Percentiles rank a stretch among this genome's conserved stretches.
phyloP scores from a whole-genome alignment of 2,329 filamentous ascomycete genomes.

The Trichothecium roseum region DNA sequence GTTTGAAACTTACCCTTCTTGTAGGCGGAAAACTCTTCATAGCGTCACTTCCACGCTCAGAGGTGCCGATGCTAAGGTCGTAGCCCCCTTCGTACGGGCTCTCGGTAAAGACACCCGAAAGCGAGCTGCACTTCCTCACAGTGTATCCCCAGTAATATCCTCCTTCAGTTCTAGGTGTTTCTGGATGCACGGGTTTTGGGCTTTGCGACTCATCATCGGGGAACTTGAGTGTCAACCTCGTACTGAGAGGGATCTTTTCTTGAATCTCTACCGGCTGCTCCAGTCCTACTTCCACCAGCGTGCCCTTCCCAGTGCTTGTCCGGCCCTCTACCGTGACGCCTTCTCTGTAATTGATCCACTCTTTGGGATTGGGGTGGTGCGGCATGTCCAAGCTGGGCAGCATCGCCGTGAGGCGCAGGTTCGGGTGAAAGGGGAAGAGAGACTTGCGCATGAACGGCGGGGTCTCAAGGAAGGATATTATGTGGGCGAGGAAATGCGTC shows the following conservation, averaged over 20 bases:
- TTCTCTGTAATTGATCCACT: conserved; percentile 73
- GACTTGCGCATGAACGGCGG: conserved; percentile 70
- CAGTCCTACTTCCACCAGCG: conserved; percentile 48
- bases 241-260: conserved; percentile 55
- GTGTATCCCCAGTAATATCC: conserved; percentile 85
- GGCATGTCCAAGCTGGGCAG: conserved; percentile 76
- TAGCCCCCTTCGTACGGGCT: conserved; percentile 67
- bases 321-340: conserved; percentile 52
- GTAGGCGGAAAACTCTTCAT: conserved; percentile 33
- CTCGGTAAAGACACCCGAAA: conserved; percentile 70
- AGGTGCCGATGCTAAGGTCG: conserved; percentile 74
- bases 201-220: conserved; percentile 32
- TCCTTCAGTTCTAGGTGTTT: conserved; percentile 58
- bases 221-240: conserved; percentile 64
- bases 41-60: conserved; percentile 56
- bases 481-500: conserved; percentile 67
- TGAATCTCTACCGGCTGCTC: conserved; percentile 45
- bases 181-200: conserved; percentile 54
- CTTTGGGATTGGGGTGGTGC: conserved; percentile 65
- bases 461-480: conserved; percentile 74
- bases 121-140: conserved; percentile 53
- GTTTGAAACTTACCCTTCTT: conserved; percentile 45
- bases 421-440: conserved; percentile 70
- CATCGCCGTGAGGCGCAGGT: conserved; percentile 61
- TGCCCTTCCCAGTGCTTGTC: conserved; percentile 32